phyloP scores from a whole-genome alignment of 2,329 filamentous ascomycete species.

The Aspergillus novoparasiticus region DNA sequence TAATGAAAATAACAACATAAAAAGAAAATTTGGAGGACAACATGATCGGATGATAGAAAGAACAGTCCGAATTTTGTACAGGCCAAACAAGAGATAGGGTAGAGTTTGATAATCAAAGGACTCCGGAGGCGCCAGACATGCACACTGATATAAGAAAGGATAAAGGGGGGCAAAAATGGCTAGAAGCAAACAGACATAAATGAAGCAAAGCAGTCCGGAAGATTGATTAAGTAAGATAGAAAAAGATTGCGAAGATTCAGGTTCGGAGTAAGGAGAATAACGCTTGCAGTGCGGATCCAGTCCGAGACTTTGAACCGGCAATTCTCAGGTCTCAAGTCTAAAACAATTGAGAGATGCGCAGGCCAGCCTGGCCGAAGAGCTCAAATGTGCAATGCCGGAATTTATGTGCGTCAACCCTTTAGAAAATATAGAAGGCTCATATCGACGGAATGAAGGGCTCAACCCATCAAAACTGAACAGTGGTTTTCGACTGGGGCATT shows the following conservation, averaged over 20 bases:
- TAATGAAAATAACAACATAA: too few relatives aligned
- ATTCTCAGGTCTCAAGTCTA: not conserved
- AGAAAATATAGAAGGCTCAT: not conserved
- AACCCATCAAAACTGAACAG: not conserved
- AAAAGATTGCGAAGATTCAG: not conserved
- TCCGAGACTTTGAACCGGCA: slow-evolving; percentile 15
- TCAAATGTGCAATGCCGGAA: not conserved
- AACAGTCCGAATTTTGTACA: slow-evolving; percentile 19
- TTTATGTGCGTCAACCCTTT: not conserved
- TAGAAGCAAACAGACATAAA: slow-evolving; percentile 5
- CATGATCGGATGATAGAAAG: slow-evolving; percentile 18
- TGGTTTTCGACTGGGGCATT: not conserved
- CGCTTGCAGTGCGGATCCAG: slow-evolving; percentile 22
- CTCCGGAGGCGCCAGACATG: slow-evolving; percentile 32
- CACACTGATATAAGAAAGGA: slow-evolving; percentile 18
- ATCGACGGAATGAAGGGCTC: not conserved
- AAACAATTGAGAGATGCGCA: slow-evolving; percentile 1
- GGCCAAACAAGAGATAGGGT: slow-evolving; percentile 14
- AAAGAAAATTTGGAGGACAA: slow-evolving; percentile 7
- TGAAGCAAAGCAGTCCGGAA: not conserved
- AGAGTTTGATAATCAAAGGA: slow-evolving; percentile 19
- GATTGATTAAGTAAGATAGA: not conserved
- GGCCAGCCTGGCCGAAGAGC: slow-evolving; percentile 19
- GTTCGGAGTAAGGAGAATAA: slow-evolving; percentile 11
- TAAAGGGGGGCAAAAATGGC: not conserved